Base-by-base conservation (phyloP, 192 early-diverging fungal genomes). In the Umbelopsis ramanniana region DNA sequence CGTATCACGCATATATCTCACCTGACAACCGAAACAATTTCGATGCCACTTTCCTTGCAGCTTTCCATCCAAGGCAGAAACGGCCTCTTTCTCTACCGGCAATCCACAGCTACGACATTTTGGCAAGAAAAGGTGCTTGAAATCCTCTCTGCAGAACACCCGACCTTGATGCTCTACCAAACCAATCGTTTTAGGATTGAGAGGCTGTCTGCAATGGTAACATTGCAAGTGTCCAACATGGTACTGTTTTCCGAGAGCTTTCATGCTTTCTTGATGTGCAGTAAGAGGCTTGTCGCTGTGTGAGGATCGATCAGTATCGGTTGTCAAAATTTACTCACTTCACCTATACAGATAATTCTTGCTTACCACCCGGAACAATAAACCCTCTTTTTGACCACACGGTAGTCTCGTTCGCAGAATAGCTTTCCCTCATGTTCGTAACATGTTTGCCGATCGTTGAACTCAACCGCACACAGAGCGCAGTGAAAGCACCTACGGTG, bases 91-190 rank as follows among this genome's bases (percentile, higher is more conserved):
- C 71, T 91, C 84, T 33, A 94, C 90, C 40, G 87, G 80, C 21
- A 83, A 46, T 19, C 73, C 57, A 74, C 92, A 94, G 29, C 77
- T 81, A 52, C 85, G 78, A 78, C 92, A 94, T 69, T 86, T 89
- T 6, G 91, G 89, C 69, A 89, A 80, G 67, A 89, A 88, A 8
- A 91, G 66, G 22, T 85, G 68, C n/a, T 81, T 82, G 76, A 88
- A 94, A 75, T 94, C 93, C 26, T 79, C 77, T 35, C 82, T 81
- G 74, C 93, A 94, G 74, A 88, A 94, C 0, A 91, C 86, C 14
- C 84, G 82, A 10, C 81, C 83, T 33, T 93, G 84, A 76, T 88
- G 87, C 47, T 79, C 77, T 23, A 74, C 74, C 22, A 66, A 47
- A 3, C 77, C 77, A n/a, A 26, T 63, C 10, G 66, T 69, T 53